These are phyloP conservation scores for Yarrowia hollandica DNA, from an alignment of 805 yeast genomes.

Conservation along the genomic window DNA sequence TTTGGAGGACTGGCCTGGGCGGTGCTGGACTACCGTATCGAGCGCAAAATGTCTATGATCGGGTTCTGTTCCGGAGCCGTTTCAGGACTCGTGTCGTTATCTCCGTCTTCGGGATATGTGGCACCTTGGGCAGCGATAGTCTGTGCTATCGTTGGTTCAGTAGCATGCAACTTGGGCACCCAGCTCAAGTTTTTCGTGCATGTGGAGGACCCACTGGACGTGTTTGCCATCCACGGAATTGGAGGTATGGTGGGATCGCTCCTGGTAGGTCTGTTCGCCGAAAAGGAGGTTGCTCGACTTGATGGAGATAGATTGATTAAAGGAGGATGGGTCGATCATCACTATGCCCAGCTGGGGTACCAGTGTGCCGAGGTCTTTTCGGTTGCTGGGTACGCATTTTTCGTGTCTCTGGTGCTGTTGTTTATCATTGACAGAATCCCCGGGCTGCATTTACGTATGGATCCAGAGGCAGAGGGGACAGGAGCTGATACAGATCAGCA, in stretches of 20 bases:
- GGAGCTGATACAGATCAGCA: conserved; percentile 91
- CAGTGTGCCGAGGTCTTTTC: conserved; percentile 80
- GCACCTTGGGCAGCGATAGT: conserved; percentile 79
- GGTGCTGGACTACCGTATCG: conserved; percentile 50
- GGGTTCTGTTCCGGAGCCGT: conserved; percentile 94
- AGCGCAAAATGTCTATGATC: conserved; percentile 87
- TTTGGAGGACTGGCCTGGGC: conserved; percentile 51
- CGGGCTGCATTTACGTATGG: conserved; percentile 74
- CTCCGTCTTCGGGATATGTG: conserved; percentile 96
- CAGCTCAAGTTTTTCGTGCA: conserved; percentile 69
- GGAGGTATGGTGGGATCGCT: conserved; percentile 83
- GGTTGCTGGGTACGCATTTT: conserved; percentile 73
- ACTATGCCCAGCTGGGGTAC: conserved; percentile 80
- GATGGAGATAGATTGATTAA: not conserved
- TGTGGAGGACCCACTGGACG: conserved; percentile 95
- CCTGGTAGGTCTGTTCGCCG: conserved; percentile 86
- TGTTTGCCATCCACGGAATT: conserved; percentile 86
- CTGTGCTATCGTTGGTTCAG: conserved; percentile 71
- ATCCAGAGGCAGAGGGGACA: conserved; percentile 79
- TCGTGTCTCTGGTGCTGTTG: conserved; percentile 67
- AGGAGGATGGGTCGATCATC: conserved; percentile 89
- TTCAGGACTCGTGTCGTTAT: conserved; percentile 91
- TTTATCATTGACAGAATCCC: conserved; percentile 72
- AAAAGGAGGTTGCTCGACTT: not conserved
- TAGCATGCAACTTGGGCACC: conserved; percentile 81